Conservation (phyloP, 148 eudicot species). For the Fagopyrum homotropicum region DNA sequence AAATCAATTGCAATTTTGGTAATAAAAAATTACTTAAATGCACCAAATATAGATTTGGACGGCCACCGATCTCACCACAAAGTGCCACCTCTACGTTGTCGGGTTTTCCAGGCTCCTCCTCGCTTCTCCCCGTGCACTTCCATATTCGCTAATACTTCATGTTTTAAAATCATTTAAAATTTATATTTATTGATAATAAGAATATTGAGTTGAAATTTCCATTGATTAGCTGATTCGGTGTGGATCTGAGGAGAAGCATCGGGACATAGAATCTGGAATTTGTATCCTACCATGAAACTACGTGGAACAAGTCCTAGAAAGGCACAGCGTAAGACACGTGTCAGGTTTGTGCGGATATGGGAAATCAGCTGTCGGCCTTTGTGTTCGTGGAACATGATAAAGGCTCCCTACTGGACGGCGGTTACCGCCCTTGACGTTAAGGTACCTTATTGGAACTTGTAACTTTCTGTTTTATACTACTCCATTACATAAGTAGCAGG, state of each 20-base stretch:
- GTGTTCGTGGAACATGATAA: background rate
- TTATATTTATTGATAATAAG: too few relatives aligned
- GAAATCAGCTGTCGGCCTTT: background rate
- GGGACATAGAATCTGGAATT: too few relatives aligned
- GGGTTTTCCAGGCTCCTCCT: background rate
- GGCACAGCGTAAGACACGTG: conserved; percentile 4
- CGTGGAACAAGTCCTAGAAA: background rate
- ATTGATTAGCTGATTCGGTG: too few relatives aligned
- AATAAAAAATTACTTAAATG: background rate
- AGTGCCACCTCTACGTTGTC: background rate
- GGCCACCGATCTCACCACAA: background rate
- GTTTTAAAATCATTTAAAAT: too few relatives aligned
- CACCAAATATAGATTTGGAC: background rate
- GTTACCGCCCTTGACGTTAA: background rate
- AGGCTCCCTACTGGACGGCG: background rate
- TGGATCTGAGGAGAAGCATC: too few relatives aligned
- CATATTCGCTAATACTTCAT: too few relatives aligned
- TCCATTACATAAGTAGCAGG: too few relatives aligned
- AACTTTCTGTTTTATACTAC: background rate
- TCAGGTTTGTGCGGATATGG: background rate
- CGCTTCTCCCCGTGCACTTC: background rate
- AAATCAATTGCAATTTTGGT: too few relatives aligned
- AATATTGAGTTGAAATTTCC: too few relatives aligned
- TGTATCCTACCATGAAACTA: background rate
- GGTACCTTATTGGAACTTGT: background rate